Evolutionary conservation across 2,329 filamentous ascomycete species (phyloP).

Genomic region (Apiospora koreana): DNA sequence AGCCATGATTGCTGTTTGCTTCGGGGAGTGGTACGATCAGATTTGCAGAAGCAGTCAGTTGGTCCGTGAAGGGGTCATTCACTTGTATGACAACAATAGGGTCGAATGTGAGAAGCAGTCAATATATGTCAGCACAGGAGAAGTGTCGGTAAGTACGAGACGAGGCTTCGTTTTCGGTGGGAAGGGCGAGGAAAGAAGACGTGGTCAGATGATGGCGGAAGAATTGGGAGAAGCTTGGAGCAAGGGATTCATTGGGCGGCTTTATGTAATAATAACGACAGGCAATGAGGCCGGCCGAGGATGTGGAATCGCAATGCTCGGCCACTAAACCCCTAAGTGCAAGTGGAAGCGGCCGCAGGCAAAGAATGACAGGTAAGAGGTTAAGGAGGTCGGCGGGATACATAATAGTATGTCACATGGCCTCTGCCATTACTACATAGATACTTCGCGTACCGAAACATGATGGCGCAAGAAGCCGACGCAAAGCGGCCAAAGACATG

Average conservation of each 20-base stretch:
- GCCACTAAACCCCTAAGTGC: slow-evolving; percentile 59
- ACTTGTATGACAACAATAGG: background rate
- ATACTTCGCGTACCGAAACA: background rate
- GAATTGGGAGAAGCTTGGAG: slow-evolving; percentile 2
- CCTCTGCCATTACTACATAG: background rate
- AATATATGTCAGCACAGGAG: background rate
- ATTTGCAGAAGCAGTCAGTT: background rate
- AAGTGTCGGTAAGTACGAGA: background rate
- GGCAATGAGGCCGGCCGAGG: background rate
- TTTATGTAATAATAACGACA: slow-evolving; percentile 5
- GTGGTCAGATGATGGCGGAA: slow-evolving; percentile 5
- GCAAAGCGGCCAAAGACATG: slow-evolving; percentile 21
- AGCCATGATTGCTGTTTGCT: slow-evolving; percentile 46
- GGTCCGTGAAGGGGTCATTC: slow-evolving; percentile 9
- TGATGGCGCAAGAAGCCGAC: slow-evolving; percentile 18
- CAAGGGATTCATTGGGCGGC: background rate
- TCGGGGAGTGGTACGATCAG: background rate
- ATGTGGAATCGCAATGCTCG: slow-evolving; percentile 5
- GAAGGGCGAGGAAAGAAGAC: background rate
- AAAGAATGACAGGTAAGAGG: slow-evolving; percentile 12
- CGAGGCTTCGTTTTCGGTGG: background rate
- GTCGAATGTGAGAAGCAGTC: slow-evolving; percentile 17
- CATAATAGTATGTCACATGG: slow-evolving; percentile 22
- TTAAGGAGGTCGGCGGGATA: slow-evolving; percentile 11
- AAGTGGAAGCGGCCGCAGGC: slow-evolving; percentile 45